phyloP scores from a whole-genome alignment of 208 protist species.

The Phytomonas sp. region DNA sequence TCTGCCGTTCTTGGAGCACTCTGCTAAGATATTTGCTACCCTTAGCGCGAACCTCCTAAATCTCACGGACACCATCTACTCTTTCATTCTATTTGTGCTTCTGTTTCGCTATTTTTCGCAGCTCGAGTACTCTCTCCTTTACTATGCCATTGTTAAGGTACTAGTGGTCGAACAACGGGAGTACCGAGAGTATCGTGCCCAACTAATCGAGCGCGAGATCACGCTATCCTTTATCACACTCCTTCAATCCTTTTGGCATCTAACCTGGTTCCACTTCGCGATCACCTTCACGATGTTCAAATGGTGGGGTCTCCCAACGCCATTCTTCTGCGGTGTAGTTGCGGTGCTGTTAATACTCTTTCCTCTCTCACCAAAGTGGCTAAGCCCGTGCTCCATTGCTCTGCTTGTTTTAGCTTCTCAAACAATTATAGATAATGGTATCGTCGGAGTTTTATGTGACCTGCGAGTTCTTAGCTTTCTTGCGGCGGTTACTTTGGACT shows the following conservation, averaged over 20 bases:
- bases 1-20: slow-evolving; percentile 21
- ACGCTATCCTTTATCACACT: slow-evolving; percentile 50
- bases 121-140: slow-evolving; percentile 66
- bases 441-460: slow-evolving; percentile 6
- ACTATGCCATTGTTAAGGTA: slow-evolving; percentile 58
- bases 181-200: slow-evolving; percentile 38
- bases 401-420: slow-evolving; percentile 13
- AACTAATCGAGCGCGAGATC: slow-evolving; percentile 62
- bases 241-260: slow-evolving; percentile 63
- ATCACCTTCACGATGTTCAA: slow-evolving; percentile 54
- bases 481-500: slow-evolving; percentile 30
- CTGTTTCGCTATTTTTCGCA: slow-evolving; percentile 48
- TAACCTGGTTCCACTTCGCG: slow-evolving; percentile 68
- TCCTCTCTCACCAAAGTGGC: slow-evolving; percentile 52
- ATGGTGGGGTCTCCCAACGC: slow-evolving; percentile 26
- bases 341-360: slow-evolving; percentile 49
- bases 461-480: slow-evolving; percentile 21
- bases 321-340: slow-evolving; percentile 40
- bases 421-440: slow-evolving; percentile 7
- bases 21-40: slow-evolving; percentile 13
- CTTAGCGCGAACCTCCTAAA: slow-evolving; percentile 34
- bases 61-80: slow-evolving; percentile 57
- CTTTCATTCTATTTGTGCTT: slow-evolving; percentile 46
- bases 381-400: slow-evolving; percentile 38
- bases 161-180: slow-evolving; percentile 35